phyloP scores from a whole-genome alignment of 345 rosid genomes.

The Gossypium stocksii region DNA sequence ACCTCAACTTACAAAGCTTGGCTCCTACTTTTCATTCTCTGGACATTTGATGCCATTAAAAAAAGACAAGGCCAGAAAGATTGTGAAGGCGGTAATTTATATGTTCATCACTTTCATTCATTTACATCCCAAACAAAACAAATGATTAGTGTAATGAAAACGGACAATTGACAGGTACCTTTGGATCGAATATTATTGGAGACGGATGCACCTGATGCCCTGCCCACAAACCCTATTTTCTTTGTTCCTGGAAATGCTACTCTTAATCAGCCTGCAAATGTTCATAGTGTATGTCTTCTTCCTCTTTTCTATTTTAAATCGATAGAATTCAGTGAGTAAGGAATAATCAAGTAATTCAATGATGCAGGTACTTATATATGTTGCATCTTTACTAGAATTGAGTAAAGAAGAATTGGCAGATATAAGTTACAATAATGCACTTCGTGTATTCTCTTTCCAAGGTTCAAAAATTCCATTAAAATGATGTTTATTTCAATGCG shows the following conservation, averaged over 20 bases:
- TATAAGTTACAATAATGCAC: slow-evolving; percentile 48
- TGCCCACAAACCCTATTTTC: slow-evolving; percentile 48
- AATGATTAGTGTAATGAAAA: no score
- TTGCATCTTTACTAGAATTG: slow-evolving; percentile 58
- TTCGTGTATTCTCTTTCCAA: slow-evolving; percentile 53
- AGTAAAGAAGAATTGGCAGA: slow-evolving; percentile 62
- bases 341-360: background rate
- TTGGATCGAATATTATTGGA: slow-evolving; percentile 77
- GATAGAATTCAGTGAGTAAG: background rate
- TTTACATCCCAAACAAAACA: no score
- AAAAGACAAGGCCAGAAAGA: slow-evolving; percentile 56
- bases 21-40: slow-evolving; percentile 89
- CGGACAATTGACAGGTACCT: slow-evolving; percentile 40
- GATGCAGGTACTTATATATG: slow-evolving; percentile 53
- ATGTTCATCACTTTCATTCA: slow-evolving; percentile 8
- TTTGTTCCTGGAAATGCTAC: slow-evolving; percentile 43
- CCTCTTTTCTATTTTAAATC: background rate
- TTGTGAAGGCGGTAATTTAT: slow-evolving; percentile 52
- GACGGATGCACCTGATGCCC: slow-evolving; percentile 84
- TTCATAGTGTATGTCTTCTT: slow-evolving; percentile 44
- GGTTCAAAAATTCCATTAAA: slow-evolving; percentile 33
- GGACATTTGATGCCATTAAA: slow-evolving; percentile 83
- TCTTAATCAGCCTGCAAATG: slow-evolving; percentile 84
- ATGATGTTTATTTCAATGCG: no score
- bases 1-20: slow-evolving; percentile 72